Evolutionary conservation across 1,284 basidiomycete species (phyloP), one percentile per base, ranked within the genome.

Genomic region (Austroboletus novae-zelandiae): DNA sequence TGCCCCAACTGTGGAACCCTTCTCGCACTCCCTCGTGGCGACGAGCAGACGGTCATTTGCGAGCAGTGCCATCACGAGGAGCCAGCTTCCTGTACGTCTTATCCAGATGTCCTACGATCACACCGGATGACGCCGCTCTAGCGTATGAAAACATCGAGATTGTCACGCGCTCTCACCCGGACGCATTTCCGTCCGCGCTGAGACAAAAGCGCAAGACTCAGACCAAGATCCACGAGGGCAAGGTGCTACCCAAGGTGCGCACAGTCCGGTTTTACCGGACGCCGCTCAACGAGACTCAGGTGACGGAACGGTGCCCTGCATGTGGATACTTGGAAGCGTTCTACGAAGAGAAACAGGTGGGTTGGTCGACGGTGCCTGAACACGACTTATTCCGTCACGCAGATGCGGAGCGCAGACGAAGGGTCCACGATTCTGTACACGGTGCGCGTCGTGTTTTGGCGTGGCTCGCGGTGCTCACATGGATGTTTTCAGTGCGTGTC

Each of bases 131-230:
- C 25, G 6, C 30, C 23, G 17, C 23, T 30, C 14, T 52, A 98
- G 96, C 94, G 7, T 98, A 97, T 68, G 94, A 98, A 65, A 90
- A 94, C 66, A 87, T 90, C 31, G 83, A 90, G 57, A 94, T 97
- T 52, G 85, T 87, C 43, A 99, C 96, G 0, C 85, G 83, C 36
- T 97, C 94, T 2, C 90, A 94, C 56, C 89, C 93, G 0, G 89
- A 94, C 54, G 96, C 96, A 9, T 98, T 99, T 70, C 96, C 96
- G 0, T 95, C 92, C 23, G 80, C 86, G 0, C 71, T 99, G 52
- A 77, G 88, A 58, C 90, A 94, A 59, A 94, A 94, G 66, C 80
- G 94, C 45, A 95, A 94, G 65, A 96, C 94, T 1, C 90, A 92
- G 70, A 94, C 91, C 23, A 89, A 91, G 62, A 73, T 81, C 30